Percentiles rank a stretch among this genome's conserved stretches.
Conservation (phyloP, 768 basidiomycete species). For the Cystobasidium tubakii region DNA sequence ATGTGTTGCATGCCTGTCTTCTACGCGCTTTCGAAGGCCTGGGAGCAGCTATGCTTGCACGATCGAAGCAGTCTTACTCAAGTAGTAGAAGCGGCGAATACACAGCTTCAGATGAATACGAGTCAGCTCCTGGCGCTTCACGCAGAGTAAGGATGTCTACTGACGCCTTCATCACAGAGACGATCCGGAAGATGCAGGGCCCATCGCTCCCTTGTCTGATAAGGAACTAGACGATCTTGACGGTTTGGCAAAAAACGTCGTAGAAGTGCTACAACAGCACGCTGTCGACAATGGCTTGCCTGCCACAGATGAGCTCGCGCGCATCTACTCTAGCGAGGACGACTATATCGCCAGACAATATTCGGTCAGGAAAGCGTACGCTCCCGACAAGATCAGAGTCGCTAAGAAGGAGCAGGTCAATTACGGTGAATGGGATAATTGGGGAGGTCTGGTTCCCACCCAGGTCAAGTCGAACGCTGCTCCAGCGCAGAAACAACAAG, state of each 20-base stretch:
- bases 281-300: constrained; percentile 27
- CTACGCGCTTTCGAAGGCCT: constrained; percentile 86
- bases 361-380: background rate
- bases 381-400: background rate
- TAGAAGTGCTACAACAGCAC: constrained; percentile 40
- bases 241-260: constrained; percentile 38
- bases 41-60: constrained; percentile 11
- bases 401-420: background rate
- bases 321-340: background rate
- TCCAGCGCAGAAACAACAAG: background rate
- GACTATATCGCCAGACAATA: background rate
- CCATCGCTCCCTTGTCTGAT: constrained; percentile 36
- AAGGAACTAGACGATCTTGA: constrained; percentile 42
- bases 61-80: constrained; percentile 34
- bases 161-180: constrained; percentile 4
- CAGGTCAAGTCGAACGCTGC: background rate
- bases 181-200: constrained; percentile 35
- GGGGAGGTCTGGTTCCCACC: background rate
- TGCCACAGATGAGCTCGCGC: background rate
- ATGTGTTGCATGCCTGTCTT: constrained; percentile 73
- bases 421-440: background rate
- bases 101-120: constrained; percentile 39
- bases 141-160: background rate
- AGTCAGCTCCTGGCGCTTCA: background rate
- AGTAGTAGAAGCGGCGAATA: constrained; percentile 37